Evolutionary conservation across 2,329 filamentous ascomycete species (phyloP), one percentile per base, ranked within the genome.

Genomic region (Paecilomyces sp.): DNA sequence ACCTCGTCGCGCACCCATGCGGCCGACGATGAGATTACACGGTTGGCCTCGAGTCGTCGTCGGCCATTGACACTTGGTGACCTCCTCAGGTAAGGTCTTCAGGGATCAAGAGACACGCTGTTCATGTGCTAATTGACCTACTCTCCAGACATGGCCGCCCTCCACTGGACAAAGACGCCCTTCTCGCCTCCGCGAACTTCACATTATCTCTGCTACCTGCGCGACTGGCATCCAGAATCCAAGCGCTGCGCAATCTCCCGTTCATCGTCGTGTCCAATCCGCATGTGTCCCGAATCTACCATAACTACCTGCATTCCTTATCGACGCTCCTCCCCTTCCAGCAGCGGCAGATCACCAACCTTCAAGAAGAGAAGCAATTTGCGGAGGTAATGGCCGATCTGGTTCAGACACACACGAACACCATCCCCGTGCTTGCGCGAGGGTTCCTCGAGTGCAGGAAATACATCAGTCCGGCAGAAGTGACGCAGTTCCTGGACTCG

Each of bases 191-290:
- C 1, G 94, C 94, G 63, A 96, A 97, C 79, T 97, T 97, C 78
- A 96, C 94, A 12, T 88, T 97, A 65, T 90, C 88, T 30, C 89
- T 97, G 57, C 87, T 97, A 9, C 94, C 94, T 13, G 90, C 94
- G 56, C 91, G 94, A 41, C 87, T 99, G 28, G 94, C 94, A 28
- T 91, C 95, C 73, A 91, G 94, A 59, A 96, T 99, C 64, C 90
- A 96, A 74, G 91, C 92, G 52, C 81, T 99, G 18, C 88, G 92
- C 64, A 96, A 96, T 72, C 85, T 99, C 8, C 94, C 94, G 0
- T 99, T 93, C 75, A 97, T 99, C 64, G 93, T 99, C 58, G 94
- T 99, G 28, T 92, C 93, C n/a, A 97, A 99, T 72, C 91, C 92
- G 0, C 91, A 97, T 72, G 92, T 99, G 66, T 90, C 88, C 28